phyloP scores from a whole-genome alignment of 148 eudicot species.

The Silene uniflora region DNA sequence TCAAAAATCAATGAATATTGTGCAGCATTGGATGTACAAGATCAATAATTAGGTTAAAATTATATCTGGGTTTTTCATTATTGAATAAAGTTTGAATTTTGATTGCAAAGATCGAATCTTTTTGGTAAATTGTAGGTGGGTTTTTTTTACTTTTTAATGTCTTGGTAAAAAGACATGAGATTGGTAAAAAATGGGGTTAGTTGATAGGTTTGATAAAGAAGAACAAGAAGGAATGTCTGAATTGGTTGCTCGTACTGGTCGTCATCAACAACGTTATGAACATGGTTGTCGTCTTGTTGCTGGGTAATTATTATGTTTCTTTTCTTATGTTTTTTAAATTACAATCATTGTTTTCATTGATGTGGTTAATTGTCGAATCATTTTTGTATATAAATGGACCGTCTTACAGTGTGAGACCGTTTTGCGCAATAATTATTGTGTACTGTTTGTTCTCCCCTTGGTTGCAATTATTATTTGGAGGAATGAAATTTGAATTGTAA shows the following conservation, averaged over 20 bases:
- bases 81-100: neutral
- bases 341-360: neutral
- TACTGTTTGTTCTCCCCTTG: neutral
- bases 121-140: neutral
- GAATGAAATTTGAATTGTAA: too few relatives aligned
- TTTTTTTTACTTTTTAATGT: neutral
- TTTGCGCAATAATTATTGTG: too few relatives aligned
- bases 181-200: conserved; percentile 22
- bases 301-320: conserved; percentile 35
- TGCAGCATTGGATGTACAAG: neutral
- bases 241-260: conserved; percentile 87
- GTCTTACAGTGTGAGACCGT: too few relatives aligned
- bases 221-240: conserved; percentile 53
- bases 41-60: neutral
- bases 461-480: neutral
- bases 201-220: conserved; percentile 24
- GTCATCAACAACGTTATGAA: conserved; percentile 76
- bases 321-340: neutral
- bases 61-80: neutral
- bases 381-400: too few relatives aligned
- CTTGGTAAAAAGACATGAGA: conserved; percentile 9
- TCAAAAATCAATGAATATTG: neutral
- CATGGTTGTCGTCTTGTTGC: conserved; percentile 80
- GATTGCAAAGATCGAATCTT: conserved; percentile 12
- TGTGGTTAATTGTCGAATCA: too few relatives aligned